Base-by-base conservation (phyloP, 2,329 filamentous ascomycete genomes). In the Colletotrichum lini region DNA sequence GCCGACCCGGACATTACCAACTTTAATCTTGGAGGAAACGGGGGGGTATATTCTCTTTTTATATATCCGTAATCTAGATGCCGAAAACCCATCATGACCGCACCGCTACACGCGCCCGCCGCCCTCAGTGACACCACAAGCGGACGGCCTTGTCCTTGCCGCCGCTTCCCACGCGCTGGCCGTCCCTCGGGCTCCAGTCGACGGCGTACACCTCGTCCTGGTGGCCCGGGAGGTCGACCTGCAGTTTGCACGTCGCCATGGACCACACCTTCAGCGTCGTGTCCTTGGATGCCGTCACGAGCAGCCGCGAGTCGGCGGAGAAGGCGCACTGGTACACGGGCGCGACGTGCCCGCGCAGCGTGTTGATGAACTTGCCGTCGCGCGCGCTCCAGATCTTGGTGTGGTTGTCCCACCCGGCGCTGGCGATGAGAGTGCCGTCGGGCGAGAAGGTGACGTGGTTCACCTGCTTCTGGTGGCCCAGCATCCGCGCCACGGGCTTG, bases 181-280 rank as follows among this genome's bases (percentile, higher is more conserved):
- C 96, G 79, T 98, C 95, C 26, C 69, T 18, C 0, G 94, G 92
- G 76, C 93, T 95, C 96, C 96, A 98, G 80, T 98, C 96, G 15
- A 98, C 91, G 0, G 95, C 94, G 81, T 95, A 98, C 0, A 98
- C 95, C 80, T 98, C 94, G 77, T 98, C 96, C 79, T 94, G 90
- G 80, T 98, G 96, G 0, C 96, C 95, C 0, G 95, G 94, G 56
- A 98, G 84, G 83, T 98, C 95, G 58, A 85, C 84, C 3, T 91
- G 89, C 70, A 99, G 83, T 82, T 97, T 98, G 61, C 92, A 93
- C 2, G 93, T 94, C 73, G 92, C 88, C 79, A 98, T 93, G 77
- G 97, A 95, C 95, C 96, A 99, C 6, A 97, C 93, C 80, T 98
- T 98, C 59, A 98, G 84, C 0, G 96, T 98, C 2, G 94, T 96